Evolutionary conservation across 129 eudicot species (phyloP).

Genomic region (Ambrosia trifida): DNA sequence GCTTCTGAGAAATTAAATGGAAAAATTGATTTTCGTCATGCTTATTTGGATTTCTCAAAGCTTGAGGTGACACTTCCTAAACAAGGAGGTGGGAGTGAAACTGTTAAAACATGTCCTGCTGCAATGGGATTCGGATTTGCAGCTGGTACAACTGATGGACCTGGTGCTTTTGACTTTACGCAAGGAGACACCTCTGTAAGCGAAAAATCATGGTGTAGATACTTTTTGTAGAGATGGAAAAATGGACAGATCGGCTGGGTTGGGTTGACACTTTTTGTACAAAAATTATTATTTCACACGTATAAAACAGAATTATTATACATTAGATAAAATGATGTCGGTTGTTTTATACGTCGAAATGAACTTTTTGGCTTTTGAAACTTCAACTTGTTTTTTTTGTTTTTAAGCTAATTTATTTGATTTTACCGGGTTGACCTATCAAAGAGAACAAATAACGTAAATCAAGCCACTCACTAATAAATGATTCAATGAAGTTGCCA

Average conservation of each 20-base stretch:
- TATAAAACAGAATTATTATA: neutral
- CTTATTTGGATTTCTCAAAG: constrained; percentile 74
- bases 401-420: neutral
- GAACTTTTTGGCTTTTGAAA: neutral
- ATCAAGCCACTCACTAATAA: neutral
- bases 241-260: neutral
- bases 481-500: neutral
- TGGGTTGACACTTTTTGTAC: neutral
- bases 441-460: neutral
- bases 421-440: neutral
- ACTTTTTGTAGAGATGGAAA: neutral
- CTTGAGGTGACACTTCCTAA: constrained; percentile 72
- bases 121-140: constrained; percentile 99
- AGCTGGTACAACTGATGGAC: constrained; percentile 99
- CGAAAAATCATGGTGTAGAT: constrained; percentile 12
- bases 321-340: neutral
- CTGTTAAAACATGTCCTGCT: constrained; percentile 92
- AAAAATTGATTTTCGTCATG: constrained; percentile 80
- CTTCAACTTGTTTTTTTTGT: neutral
- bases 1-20: constrained; percentile 83
- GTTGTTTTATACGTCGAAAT: neutral
- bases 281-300: neutral
- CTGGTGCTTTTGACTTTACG: constrained; percentile 96
- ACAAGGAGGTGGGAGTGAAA: constrained; percentile 62
- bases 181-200: constrained; percentile 88